A percentile compares a stretch with the other conserved stretches of the same genome.
Conservation (phyloP, 2,329 filamentous ascomycete species). For the Colletotrichum orchidophilum region DNA sequence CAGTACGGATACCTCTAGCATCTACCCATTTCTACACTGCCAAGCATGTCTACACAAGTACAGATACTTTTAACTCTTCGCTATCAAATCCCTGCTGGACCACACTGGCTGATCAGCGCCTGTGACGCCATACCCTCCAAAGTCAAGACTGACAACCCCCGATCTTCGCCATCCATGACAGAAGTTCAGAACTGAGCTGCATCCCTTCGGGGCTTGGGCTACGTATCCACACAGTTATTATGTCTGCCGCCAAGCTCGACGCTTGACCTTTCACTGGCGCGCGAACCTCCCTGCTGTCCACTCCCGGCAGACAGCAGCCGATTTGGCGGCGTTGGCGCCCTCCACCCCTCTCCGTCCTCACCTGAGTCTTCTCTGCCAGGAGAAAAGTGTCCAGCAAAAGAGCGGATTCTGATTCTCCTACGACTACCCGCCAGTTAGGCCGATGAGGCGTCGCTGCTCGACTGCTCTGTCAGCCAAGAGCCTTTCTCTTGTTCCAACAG, state of each 20-base stretch:
- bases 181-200: slow-evolving; percentile 7
- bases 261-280: slow-evolving; percentile 21
- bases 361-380: neutral
- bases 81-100: neutral
- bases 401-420: slow-evolving; percentile 25
- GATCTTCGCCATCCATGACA: slow-evolving; percentile 4
- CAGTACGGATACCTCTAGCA: neutral
- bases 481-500: neutral
- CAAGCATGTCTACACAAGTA: neutral
- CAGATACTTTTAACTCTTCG: neutral
- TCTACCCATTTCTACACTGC: neutral
- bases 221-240: neutral
- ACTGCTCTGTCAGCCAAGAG: neutral
- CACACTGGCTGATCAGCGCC: slow-evolving; percentile 40
- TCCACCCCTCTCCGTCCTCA: neutral
- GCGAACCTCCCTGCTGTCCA: slow-evolving; percentile 15
- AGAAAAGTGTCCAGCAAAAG: slow-evolving; percentile 1
- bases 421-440: neutral
- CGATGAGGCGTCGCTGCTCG: slow-evolving; percentile 3
- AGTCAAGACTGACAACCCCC: slow-evolving; percentile 23
- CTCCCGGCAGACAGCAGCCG: slow-evolving; percentile 32
- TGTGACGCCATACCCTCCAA: slow-evolving; percentile 44
- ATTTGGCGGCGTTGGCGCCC: slow-evolving; percentile 26
- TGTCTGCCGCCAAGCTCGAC: slow-evolving; percentile 9
- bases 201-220: slow-evolving; percentile 4